Conservation (phyloP, 352 stramenopile species). For the Nothophytophthora sp. region DNA sequence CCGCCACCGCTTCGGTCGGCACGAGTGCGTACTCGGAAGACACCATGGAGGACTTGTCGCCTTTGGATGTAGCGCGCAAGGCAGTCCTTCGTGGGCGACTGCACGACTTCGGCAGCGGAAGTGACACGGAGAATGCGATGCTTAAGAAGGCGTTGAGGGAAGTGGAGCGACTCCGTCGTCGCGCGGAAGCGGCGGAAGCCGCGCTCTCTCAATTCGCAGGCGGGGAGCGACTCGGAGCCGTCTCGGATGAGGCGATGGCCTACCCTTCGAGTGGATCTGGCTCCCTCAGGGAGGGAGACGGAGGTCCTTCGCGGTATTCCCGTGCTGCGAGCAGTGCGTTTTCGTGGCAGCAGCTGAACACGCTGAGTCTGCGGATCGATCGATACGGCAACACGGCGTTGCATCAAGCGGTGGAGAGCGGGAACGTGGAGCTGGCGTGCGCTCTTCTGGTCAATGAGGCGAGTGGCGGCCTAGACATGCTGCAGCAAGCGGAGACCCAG, state of each 20-base stretch:
- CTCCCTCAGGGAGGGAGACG: conserved; percentile 3
- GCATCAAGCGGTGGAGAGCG: conserved; percentile 44
- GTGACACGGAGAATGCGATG: conserved; percentile 33
- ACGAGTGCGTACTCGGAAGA: conserved; percentile 44
- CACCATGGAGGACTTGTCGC: conserved; percentile 18
- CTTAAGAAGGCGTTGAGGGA: conserved; percentile 51
- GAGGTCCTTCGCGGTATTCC: conserved; percentile 5
- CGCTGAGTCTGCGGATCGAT: conserved; percentile 36
- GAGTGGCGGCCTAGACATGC: conserved; percentile 39
- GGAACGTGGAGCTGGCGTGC: conserved; percentile 49
- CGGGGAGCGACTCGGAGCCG: conserved; percentile 7
- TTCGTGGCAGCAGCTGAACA: conserved; percentile 25
- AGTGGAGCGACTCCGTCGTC: conserved; percentile 53
- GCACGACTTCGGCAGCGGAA: conserved; percentile 11
- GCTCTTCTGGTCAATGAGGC: conserved; percentile 47
- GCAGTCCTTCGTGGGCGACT: conserved; percentile 12
- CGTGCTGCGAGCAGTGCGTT: conserved; percentile 2
- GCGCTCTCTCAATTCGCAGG: conserved; percentile 40
- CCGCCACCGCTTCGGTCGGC: conserved; percentile 37
- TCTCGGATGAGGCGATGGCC: conserved; percentile 13
- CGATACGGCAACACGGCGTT: conserved; percentile 60
- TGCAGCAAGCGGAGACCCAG: conserved; percentile 57
- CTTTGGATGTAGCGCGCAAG: conserved; percentile 15
- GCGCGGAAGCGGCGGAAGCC: conserved; percentile 64
- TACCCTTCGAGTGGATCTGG: conserved; percentile 16